Evolutionary conservation across 192 early-diverging fungal genomes (phyloP).

Genomic region (Coemansia sp.): DNA sequence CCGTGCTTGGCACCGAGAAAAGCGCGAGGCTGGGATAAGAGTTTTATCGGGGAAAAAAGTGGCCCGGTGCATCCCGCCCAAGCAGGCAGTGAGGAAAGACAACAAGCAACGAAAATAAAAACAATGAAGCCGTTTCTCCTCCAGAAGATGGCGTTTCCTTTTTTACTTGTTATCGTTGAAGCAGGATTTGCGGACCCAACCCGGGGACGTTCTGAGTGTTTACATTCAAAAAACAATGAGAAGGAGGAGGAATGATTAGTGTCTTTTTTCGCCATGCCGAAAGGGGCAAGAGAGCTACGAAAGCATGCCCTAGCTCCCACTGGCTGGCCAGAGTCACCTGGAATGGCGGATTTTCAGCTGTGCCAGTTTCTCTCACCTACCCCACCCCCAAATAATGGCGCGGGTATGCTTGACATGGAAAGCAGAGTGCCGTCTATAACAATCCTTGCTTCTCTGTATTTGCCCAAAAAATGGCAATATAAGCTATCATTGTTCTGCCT

Average conservation of each 20-base stretch:
- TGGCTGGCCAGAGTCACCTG: background rate
- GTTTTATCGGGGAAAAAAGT: background rate
- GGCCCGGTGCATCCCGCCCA: background rate
- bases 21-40: background rate
- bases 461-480: conserved; percentile 2
- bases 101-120: background rate
- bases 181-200: too few relatives aligned
- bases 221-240: too few relatives aligned
- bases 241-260: too few relatives aligned
- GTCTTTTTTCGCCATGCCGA: too few relatives aligned
- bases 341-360: background rate
- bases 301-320: background rate
- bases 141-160: background rate
- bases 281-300: too few relatives aligned
- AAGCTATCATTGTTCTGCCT: background rate
- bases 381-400: background rate
- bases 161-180: too few relatives aligned
- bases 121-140: background rate
- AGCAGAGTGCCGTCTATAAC: too few relatives aligned
- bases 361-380: background rate
- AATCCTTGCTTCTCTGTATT: background rate
- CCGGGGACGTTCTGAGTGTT: too few relatives aligned
- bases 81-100: background rate
- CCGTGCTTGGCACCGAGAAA: conserved; percentile 1
- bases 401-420: background rate